A percentile compares a stretch with the other conserved stretches of the same genome.
phyloP scores from a whole-genome alignment of 2,329 filamentous ascomycete genomes.

The Hymenoscyphus repandus region DNA sequence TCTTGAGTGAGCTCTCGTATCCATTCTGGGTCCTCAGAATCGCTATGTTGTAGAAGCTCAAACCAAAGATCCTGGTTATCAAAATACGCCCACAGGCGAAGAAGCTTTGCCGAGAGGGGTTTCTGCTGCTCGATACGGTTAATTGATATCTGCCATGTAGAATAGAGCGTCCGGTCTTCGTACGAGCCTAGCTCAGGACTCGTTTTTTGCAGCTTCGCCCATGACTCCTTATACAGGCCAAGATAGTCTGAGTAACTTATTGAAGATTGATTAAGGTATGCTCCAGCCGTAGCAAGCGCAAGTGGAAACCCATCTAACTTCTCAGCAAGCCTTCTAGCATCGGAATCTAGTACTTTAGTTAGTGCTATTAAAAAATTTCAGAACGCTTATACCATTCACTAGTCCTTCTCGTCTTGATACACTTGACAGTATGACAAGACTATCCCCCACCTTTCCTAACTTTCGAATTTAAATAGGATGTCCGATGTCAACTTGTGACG shows the following conservation, averaged over 20 bases:
- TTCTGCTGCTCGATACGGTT: constrained; percentile 30
- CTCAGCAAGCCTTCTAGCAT: constrained; percentile 9
- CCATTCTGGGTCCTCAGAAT: constrained; percentile 17
- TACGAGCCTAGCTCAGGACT: constrained; percentile 37
- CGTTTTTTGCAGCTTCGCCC: constrained; percentile 32
- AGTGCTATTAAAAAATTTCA: constrained; percentile 2
- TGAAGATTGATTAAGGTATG: constrained; percentile 37
- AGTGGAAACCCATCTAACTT: constrained; percentile 41
- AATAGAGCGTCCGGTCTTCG: constrained; percentile 30
- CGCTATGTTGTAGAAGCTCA: constrained; percentile 34
- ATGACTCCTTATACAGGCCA: constrained; percentile 35
- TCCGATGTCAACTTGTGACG: no score
- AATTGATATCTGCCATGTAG: constrained; percentile 38
- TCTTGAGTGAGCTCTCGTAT: constrained; percentile 16
- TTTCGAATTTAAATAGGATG: background rate
- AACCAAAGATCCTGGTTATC: constrained; percentile 41
- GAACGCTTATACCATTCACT: constrained; percentile 3
- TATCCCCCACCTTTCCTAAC: constrained; percentile 6
- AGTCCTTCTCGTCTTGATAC: constrained; percentile 8
- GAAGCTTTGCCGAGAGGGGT: constrained; percentile 29
- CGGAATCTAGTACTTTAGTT: constrained; percentile 8
- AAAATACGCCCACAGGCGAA: constrained; percentile 39
- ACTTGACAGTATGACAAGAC: constrained; percentile 11
- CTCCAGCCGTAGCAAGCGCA: constrained; percentile 42
- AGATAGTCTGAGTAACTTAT: constrained; percentile 40